Conservation (phyloP, 306 rosid species). For the Quercus cerris region DNA sequence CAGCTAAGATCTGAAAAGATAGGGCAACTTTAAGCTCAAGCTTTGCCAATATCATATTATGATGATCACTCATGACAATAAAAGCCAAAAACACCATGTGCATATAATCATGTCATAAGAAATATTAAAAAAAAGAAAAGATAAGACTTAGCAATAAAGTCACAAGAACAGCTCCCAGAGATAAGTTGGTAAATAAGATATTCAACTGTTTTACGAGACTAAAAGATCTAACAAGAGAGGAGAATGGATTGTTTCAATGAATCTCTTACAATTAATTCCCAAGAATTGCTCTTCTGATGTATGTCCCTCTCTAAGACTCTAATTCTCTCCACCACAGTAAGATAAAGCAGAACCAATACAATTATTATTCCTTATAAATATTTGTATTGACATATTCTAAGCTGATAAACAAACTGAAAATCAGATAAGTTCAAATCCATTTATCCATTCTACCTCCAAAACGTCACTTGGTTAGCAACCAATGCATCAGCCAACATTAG, state of each 20-base stretch:
- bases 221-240: background rate
- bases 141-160: background rate
- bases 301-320: background rate
- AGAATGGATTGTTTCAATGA: background rate
- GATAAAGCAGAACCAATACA: background rate
- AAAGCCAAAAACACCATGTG: background rate
- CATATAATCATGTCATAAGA: background rate
- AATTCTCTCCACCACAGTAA: background rate
- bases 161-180: background rate
- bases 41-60: background rate
- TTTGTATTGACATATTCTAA: background rate
- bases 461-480: background rate
- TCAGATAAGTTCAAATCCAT: background rate
- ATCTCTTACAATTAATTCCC: background rate
- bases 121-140: background rate
- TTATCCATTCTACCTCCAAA: background rate
- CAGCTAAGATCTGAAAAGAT: conserved; percentile 61
- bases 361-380: background rate
- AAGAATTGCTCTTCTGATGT: background rate
- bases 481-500: background rate
- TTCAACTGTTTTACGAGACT: too few relatives aligned
- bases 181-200: background rate
- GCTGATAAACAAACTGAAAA: background rate
- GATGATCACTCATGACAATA: background rate
- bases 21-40: conserved; percentile 17